Evolutionary conservation across 306 rosid species (phyloP), one percentile per base, ranked within the genome.

Genomic region (Vigna mungo): DNA sequence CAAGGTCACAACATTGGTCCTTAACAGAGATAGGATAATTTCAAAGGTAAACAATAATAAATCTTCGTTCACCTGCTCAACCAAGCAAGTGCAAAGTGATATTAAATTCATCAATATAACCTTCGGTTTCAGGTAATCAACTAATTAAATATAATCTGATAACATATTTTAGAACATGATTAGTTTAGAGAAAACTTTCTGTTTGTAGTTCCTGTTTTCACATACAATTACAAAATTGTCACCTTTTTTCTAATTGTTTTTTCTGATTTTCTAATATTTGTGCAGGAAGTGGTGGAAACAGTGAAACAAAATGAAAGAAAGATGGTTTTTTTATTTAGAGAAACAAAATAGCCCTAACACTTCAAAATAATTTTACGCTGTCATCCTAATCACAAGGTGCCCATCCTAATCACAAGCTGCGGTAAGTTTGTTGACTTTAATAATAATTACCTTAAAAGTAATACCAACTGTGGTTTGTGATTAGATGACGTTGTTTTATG

Each of bases 21-120:
- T 30, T 30, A 30, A 30, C 34, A 30, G 66, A 68, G 60, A 46
- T 59, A 55, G 62, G 12, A 56, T 5, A 69, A 30, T 46, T 27
- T 44, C n/a, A 63, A 52, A 12, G 27, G 62, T 46, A 68, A 68
- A n/a, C 59, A 75, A 74, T 56, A 55, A 20, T 18, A 71, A 52
- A 71, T 71, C 48, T 17, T 51, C 0, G 6, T 49, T 10, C 41
- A 46, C n/a, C 27, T 3, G 56, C 27, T 49, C 59, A 47, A 69
- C 60, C 27, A 23, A 43, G 58, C 44, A 23, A 46, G 48, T 61
- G 69, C 8, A 36, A 36, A 36, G 41, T 36, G 8, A 36, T 36
- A 6, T 36, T 6, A 36, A 36, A 36, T 36, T 36, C 37, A 34
- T 34, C 7, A 5, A 34, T 6, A 0, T 34, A 5, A 6, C 41